Percentiles rank a stretch among this genome's conserved stretches.
These are phyloP conservation scores for Fusarium goolgardi DNA, from an alignment of 2,329 filamentous ascomycete species.

Conservation along the genomic window DNA sequence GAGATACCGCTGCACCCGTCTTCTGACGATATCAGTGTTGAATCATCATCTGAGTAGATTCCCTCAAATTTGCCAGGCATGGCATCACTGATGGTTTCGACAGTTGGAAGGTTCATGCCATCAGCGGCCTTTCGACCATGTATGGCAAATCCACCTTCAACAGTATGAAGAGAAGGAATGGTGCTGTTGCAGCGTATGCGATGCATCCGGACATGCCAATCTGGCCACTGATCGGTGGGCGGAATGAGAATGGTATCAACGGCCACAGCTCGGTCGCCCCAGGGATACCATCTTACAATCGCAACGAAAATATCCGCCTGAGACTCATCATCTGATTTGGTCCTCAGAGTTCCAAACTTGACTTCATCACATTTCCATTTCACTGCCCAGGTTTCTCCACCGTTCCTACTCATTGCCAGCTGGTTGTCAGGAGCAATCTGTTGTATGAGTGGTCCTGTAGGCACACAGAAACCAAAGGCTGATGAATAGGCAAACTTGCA, in stretches of 20 bases:
- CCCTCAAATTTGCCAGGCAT: constrained; percentile 2
- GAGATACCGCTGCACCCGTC: constrained; percentile 31
- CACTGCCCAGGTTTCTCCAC: constrained; percentile 48
- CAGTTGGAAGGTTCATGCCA: constrained; percentile 9
- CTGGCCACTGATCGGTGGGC: constrained; percentile 49
- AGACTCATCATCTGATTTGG: background rate
- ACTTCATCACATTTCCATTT: constrained; percentile 46
- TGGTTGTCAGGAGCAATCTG: constrained; percentile 53
- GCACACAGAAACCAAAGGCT: constrained; percentile 59
- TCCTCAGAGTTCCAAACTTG: background rate
- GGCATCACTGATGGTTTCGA: background rate
- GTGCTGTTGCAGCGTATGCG: background rate
- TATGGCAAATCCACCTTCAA: constrained; percentile 42
- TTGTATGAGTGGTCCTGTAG: constrained; percentile 50
- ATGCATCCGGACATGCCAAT: constrained; percentile 51
- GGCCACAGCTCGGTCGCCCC: constrained; percentile 44
- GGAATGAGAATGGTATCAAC: constrained; percentile 48
- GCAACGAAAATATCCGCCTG: background rate
- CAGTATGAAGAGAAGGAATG: constrained; percentile 11
- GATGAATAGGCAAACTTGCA: constrained; percentile 63
- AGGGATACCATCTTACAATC: constrained; percentile 41
- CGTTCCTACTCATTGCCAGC: constrained; percentile 49
- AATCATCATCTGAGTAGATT: background rate
- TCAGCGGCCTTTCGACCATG: constrained; percentile 7
- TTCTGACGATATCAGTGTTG: constrained; percentile 13